Evolutionary conservation across 805 yeast species (phyloP).

Genomic region (Schwanniomyces occidentalis): DNA sequence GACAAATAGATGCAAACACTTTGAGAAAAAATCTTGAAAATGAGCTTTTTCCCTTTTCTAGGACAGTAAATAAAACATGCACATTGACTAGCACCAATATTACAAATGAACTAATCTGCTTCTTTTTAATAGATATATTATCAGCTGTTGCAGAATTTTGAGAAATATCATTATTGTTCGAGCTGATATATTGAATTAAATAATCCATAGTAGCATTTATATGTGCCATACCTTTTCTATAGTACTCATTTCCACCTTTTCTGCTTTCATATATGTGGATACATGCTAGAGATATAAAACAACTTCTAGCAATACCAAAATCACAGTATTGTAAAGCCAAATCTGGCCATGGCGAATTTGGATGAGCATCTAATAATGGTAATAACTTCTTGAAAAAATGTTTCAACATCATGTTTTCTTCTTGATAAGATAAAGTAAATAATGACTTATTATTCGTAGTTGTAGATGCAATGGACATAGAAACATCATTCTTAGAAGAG

Average conservation of each 20-base stretch:
- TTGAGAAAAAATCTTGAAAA: constrained; percentile 49
- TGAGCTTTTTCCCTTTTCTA: constrained; percentile 57
- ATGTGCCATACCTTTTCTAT: constrained; percentile 52
- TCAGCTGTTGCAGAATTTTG: constrained; percentile 6
- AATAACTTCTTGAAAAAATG: constrained; percentile 56
- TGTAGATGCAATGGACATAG: no score
- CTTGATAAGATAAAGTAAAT: constrained; percentile 35
- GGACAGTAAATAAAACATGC: constrained; percentile 51
- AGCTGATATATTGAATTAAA: constrained; percentile 42
- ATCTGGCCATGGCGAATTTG: constrained; percentile 63
- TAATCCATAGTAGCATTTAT: constrained; percentile 59
- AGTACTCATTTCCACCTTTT: constrained; percentile 52
- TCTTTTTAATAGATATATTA: constrained; percentile 14
- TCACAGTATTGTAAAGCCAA: constrained; percentile 58
- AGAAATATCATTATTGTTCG: constrained; percentile 3
- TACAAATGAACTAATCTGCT: constrained; percentile 32
- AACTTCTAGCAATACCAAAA: constrained; percentile 56
- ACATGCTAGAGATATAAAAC: constrained; percentile 56
- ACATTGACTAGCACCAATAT: constrained; percentile 54
- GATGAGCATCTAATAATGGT: constrained; percentile 59
- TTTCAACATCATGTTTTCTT: constrained; percentile 54
- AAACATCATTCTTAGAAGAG: no score
- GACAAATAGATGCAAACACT: constrained; percentile 50
- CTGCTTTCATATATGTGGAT: constrained; percentile 56
- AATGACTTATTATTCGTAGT: constrained; percentile 8